Evolutionary conservation across 257 asterid genomes (phyloP).

Genomic region (Nemophila menziesii): DNA sequence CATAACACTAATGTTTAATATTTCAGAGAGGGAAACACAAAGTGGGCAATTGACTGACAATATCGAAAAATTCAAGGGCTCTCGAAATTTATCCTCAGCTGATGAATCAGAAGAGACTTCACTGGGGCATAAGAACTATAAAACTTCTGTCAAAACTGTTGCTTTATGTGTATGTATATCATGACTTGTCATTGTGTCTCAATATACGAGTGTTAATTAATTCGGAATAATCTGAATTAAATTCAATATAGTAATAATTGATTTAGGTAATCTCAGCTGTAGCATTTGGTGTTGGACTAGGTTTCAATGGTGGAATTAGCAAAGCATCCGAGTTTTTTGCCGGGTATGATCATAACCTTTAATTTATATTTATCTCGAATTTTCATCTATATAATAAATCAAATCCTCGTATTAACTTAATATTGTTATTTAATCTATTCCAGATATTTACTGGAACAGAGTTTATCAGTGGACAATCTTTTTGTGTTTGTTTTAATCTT

Average conservation of each 20-base stretch:
- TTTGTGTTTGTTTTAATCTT: constrained; percentile 87
- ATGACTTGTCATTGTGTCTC: constrained; percentile 5
- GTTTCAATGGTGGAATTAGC: constrained; percentile 64
- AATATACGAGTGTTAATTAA: constrained; percentile 5
- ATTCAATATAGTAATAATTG: constrained; percentile 33
- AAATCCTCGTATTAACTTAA: no score
- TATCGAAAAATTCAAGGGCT: constrained; percentile 13
- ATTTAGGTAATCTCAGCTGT: constrained; percentile 86
- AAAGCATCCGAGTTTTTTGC: constrained; percentile 92
- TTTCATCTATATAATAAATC: no score
- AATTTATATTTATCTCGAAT: background rate
- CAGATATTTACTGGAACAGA: constrained; percentile 95
- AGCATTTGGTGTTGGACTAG: constrained; percentile 84
- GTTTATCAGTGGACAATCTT: constrained; percentile 93
- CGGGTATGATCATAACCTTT: constrained; percentile 53
- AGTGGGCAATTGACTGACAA: constrained; percentile 25
- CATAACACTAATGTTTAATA: no score
- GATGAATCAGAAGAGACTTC: constrained; percentile 25
- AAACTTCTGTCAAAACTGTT: constrained; percentile 62
- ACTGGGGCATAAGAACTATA: constrained; percentile 27
- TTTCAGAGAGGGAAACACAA: constrained; percentile 33
- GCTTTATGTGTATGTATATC: constrained; percentile 66
- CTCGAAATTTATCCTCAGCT: constrained; percentile 25
- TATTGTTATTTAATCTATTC: constrained; percentile 7
- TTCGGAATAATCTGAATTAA: constrained; percentile 29